Evolutionary conservation across 257 asterid genomes (phyloP).

Genomic region (Scutellaria minor): DNA sequence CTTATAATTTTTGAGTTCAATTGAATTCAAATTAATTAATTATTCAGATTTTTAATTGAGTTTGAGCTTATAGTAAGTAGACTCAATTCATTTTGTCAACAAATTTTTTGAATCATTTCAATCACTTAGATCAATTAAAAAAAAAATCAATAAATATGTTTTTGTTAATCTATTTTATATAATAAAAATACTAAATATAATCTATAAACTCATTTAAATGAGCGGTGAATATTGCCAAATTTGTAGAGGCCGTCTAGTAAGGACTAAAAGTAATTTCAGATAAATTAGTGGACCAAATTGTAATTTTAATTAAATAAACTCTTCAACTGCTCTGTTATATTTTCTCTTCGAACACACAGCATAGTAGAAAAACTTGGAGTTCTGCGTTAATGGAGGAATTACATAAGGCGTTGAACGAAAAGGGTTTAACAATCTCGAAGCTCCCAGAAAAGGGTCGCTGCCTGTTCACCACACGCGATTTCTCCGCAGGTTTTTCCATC

Average conservation of each 20-base stretch:
- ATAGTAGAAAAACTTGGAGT: slow-evolving; percentile 13
- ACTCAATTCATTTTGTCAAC: too few species aligned
- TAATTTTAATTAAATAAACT: slow-evolving; percentile 4
- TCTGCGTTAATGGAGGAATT: slow-evolving; percentile 62
- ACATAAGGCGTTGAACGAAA: slow-evolving; percentile 43
- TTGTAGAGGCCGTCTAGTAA: not conserved
- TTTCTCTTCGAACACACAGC: slow-evolving; percentile 7
- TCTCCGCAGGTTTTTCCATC: slow-evolving; percentile 65
- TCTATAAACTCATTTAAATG: too few species aligned
- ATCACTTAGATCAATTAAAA: too few species aligned
- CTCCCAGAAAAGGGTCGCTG: slow-evolving; percentile 84
- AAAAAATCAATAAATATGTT: too few species aligned
- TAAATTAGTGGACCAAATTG: slow-evolving; percentile 24
- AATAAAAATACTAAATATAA: too few species aligned
- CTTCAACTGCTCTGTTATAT: not conserved
- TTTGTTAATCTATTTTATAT: too few species aligned
- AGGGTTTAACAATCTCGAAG: slow-evolving; percentile 48
- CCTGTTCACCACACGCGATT: slow-evolving; percentile 70
- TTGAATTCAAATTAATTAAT: too few species aligned
- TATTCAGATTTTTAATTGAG: too few species aligned
- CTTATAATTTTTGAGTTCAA: too few species aligned
- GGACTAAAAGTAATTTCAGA: not conserved
- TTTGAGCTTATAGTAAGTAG: too few species aligned
- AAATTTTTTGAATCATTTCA: too few species aligned
- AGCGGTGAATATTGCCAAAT: too few species aligned